These are phyloP conservation scores for Globisporangium camurandrum DNA, from an alignment of 352 stramenopile species.

Conservation along the genomic window DNA sequence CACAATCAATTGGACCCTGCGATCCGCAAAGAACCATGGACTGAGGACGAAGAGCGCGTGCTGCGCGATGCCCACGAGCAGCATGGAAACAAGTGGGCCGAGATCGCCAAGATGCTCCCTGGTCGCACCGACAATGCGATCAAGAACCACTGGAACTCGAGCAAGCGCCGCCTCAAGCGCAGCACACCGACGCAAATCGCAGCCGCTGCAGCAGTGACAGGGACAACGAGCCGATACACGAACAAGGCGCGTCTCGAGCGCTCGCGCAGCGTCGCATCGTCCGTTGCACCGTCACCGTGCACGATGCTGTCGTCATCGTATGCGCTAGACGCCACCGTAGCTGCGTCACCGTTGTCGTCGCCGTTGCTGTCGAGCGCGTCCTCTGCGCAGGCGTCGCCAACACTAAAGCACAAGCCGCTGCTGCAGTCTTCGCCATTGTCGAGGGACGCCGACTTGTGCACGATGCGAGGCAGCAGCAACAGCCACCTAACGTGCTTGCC, in stretches of 20 bases:
- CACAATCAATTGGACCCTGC: constrained; percentile 93
- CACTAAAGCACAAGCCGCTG: no score
- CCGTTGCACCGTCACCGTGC: no score
- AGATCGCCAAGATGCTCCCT: constrained; percentile 86
- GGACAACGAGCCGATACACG: no score
- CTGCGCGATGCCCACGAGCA: constrained; percentile 67
- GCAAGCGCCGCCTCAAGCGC: constrained; percentile 66
- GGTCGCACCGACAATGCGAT: constrained; percentile 88
- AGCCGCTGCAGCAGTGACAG: not conserved
- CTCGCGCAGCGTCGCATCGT: no score
- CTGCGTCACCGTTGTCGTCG: no score
- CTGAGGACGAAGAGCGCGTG: constrained; percentile 78
- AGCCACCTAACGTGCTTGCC: constrained; percentile 14
- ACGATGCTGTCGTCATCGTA: no score
- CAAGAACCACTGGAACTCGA: constrained; percentile 92
- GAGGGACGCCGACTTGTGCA: not conserved
- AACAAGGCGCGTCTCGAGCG: no score
- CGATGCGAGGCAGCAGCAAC: constrained; percentile 10
- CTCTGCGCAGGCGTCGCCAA: no score
- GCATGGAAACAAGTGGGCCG: constrained; percentile 87
- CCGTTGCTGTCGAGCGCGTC: no score
- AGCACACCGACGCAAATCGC: constrained; percentile 14
- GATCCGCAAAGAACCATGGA: constrained; percentile 92
- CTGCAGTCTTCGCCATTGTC: no score
- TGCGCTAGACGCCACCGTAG: no score